phyloP scores from a whole-genome alignment of 129 eudicot genomes.

The Centaurea solstitialis region DNA sequence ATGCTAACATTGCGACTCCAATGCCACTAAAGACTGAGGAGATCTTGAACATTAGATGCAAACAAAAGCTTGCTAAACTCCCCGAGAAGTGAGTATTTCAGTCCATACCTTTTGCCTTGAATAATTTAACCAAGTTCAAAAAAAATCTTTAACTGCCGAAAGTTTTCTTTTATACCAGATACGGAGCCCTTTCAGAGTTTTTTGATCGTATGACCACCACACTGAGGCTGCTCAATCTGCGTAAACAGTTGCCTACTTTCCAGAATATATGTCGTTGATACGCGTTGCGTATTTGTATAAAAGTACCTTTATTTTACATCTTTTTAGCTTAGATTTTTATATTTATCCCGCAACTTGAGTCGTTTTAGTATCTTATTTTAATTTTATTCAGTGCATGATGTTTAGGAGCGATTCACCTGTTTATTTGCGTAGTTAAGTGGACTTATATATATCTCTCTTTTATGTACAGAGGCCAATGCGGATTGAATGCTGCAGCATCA shows the following conservation, averaged over 20 bases:
- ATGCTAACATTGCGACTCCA: conserved; percentile 41
- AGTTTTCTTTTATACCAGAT: conserved; percentile 41
- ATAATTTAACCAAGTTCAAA: not conserved
- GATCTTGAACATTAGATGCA: conserved; percentile 33
- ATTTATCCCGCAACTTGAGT: too few species aligned
- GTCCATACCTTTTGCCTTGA: not conserved
- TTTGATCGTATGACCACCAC: conserved; percentile 73
- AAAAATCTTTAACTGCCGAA: not conserved
- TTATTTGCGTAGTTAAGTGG: too few species aligned
- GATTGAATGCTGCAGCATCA: too few species aligned
- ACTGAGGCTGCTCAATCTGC: conserved; percentile 62
- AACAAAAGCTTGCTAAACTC: conserved; percentile 43
- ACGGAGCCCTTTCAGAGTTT: conserved; percentile 44
- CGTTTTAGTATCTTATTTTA: too few species aligned
- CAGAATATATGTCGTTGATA: conserved; percentile 42
- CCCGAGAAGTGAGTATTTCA: conserved; percentile 63
- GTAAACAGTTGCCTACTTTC: conserved; percentile 49
- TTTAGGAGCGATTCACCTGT: too few species aligned
- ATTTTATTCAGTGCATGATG: too few species aligned
- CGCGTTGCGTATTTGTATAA: too few species aligned
- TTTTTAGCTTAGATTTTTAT: too few species aligned
- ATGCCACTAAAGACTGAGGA: conserved; percentile 63
- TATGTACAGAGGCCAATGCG: too few species aligned
- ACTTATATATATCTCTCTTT: too few species aligned
- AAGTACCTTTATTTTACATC: too few species aligned